Conservation (phyloP, 2,329 filamentous ascomycete species). For the Epichloe elymi region DNA sequence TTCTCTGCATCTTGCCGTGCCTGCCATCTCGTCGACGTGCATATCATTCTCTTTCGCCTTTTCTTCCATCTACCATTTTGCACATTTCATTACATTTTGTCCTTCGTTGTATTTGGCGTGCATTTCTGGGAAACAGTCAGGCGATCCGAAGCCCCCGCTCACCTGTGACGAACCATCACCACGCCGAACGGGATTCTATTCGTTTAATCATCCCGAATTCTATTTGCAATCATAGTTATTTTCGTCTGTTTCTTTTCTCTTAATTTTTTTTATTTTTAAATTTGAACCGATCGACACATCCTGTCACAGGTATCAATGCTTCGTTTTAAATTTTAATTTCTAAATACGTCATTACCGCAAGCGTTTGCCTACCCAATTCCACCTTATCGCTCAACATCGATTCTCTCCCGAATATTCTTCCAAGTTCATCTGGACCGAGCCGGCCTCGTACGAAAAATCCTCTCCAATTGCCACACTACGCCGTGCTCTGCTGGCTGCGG, state of each 20-base stretch:
- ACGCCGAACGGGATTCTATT: neutral
- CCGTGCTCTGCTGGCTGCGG: neutral
- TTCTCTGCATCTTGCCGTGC: neutral
- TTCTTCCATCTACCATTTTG: neutral
- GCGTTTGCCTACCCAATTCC: neutral
- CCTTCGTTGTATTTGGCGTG: neutral
- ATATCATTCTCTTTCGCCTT: neutral
- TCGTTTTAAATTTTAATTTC: slow-evolving; percentile 8
- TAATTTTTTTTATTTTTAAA: neutral
- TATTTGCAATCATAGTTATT: neutral
- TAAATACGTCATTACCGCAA: slow-evolving; percentile 1
- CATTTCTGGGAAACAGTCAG: neutral
- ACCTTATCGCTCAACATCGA: neutral
- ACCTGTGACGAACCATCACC: neutral
- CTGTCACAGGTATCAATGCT: slow-evolving; percentile 3
- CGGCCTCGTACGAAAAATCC: slow-evolving; percentile 1
- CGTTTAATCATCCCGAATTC: neutral
- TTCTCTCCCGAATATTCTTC: neutral
- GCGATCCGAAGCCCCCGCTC: neutral
- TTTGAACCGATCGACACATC: neutral
- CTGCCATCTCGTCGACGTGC: neutral
- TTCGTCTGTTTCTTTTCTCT: slow-evolving; percentile 6
- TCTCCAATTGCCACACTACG: neutral
- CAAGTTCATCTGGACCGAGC: neutral
- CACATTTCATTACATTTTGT: neutral